Conservation (phyloP, 2,329 filamentous ascomycete genomes). For the Reticulascus tulasneorum region DNA sequence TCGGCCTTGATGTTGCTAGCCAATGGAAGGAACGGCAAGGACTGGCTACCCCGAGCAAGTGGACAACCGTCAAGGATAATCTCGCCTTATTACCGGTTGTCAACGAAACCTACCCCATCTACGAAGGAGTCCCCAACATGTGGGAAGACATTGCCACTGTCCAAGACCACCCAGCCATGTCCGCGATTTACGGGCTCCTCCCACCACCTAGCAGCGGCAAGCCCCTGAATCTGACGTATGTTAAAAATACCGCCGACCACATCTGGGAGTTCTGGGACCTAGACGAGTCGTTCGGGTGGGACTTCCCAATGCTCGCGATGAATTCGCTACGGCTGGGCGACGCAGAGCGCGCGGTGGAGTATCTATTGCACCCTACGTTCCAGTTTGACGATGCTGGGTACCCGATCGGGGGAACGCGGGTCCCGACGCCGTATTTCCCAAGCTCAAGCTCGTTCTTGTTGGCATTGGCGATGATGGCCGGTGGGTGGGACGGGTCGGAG, state of each 20-base stretch:
- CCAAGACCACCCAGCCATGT: slow-evolving; percentile 39
- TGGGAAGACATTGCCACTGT: slow-evolving; percentile 34
- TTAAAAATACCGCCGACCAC: slow-evolving; percentile 32
- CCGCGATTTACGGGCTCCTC: slow-evolving; percentile 38
- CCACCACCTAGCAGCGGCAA: slow-evolving; percentile 32
- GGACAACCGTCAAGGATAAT: slow-evolving; percentile 45
- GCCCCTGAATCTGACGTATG: slow-evolving; percentile 28
- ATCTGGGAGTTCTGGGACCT: slow-evolving; percentile 35
- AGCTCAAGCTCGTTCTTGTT: slow-evolving; percentile 44
- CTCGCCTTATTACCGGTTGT: slow-evolving; percentile 49
- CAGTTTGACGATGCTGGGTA: slow-evolving; percentile 55
- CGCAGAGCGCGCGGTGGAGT: slow-evolving; percentile 31
- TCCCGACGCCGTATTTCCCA: slow-evolving; percentile 56
- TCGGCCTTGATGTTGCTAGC: slow-evolving; percentile 51
- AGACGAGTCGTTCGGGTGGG: slow-evolving; percentile 38
- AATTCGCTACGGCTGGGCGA: slow-evolving; percentile 37
- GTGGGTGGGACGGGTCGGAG: slow-evolving; percentile 49
- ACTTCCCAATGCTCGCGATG: slow-evolving; percentile 42
- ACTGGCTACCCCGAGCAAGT: slow-evolving; percentile 37
- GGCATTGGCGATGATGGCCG: slow-evolving; percentile 53
- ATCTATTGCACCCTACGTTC: slow-evolving; percentile 46
- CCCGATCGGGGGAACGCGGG: slow-evolving; percentile 45
- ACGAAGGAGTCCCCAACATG: slow-evolving; percentile 42
- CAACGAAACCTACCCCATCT: slow-evolving; percentile 49
- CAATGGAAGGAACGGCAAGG: slow-evolving; percentile 47